Conservation (phyloP, 305 asterid genomes). For the Solanum aculeatissimum region DNA sequence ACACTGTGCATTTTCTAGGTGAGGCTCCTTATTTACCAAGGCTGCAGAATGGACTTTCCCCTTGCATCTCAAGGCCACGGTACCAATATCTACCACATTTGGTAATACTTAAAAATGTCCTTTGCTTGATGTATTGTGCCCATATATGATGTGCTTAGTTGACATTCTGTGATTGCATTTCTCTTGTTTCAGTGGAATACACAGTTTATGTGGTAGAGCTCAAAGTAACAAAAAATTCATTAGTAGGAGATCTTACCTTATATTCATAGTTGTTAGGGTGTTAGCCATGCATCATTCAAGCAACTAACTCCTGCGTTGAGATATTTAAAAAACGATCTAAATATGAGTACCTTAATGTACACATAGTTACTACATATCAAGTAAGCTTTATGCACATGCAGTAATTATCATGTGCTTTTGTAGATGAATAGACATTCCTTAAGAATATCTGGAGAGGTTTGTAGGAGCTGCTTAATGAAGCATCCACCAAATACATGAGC, state of each 20-base stretch:
- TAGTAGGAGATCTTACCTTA: not conserved
- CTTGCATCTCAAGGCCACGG: conserved; percentile 35
- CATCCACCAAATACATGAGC: too few relatives aligned
- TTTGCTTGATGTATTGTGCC: not conserved
- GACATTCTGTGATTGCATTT: not conserved
- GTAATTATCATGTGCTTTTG: too few relatives aligned
- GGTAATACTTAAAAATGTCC: conserved; percentile 21
- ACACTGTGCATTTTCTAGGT: conserved; percentile 31
- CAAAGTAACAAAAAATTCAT: not conserved
- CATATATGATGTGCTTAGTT: not conserved
- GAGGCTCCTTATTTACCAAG: conserved; percentile 25
- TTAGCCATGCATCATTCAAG: not conserved
- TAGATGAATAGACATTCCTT: too few relatives aligned
- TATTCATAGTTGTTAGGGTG: not conserved
- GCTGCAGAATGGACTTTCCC: conserved; percentile 14
- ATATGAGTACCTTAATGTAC: not conserved
- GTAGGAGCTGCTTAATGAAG: too few relatives aligned
- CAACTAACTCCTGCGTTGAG: not conserved
- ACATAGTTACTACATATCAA: not conserved
- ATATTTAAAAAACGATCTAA: not conserved
- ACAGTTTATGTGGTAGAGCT: not conserved
- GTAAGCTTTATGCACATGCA: not conserved
- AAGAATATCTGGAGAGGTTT: too few relatives aligned
- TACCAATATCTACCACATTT: conserved; percentile 38
- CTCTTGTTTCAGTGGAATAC: not conserved